A percentile compares a stretch with the other conserved stretches of the same genome.
These are phyloP conservation scores for Phanerodontia chrysosporium DNA, from an alignment of 768 basidiomycete genomes.

Conservation along the genomic window DNA sequence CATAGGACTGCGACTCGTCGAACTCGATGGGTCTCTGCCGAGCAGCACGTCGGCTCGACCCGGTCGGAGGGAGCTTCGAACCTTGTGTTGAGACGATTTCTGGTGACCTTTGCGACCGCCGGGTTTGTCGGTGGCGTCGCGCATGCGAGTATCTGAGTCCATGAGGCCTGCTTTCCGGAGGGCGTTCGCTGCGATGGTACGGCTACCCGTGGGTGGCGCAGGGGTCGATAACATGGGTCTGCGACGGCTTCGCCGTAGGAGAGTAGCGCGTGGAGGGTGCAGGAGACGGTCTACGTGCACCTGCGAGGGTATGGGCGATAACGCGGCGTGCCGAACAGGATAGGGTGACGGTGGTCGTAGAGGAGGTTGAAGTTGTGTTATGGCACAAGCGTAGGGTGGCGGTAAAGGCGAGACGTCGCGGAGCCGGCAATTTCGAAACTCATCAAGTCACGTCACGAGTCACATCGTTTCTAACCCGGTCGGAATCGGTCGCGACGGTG, in stretches of 20 bases:
- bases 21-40: slow-evolving; percentile 40
- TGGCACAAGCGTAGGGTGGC: slow-evolving; percentile 4
- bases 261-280: neutral
- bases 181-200: slow-evolving; percentile 55
- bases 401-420: slow-evolving; percentile 7
- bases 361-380: slow-evolving; percentile 1
- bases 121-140: slow-evolving; percentile 62
- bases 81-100: slow-evolving; percentile 57
- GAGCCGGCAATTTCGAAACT: neutral
- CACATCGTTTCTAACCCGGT: neutral
- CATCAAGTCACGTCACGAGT: slow-evolving; percentile 5
- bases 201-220: slow-evolving; percentile 53
- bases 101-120: slow-evolving; percentile 69
- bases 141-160: slow-evolving; percentile 72
- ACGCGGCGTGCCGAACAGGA: neutral
- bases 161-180: slow-evolving; percentile 72
- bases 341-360: slow-evolving; percentile 8
- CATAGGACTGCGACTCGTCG: slow-evolving; percentile 48
- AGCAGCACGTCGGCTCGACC: slow-evolving; percentile 54
- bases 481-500: neutral
- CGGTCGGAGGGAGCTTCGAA: slow-evolving; percentile 56
- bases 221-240: slow-evolving; percentile 54
- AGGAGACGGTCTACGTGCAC: too few species aligned
- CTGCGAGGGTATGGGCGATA: too few species aligned
- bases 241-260: neutral